Evolutionary conservation across 192 early-diverging fungal species (phyloP), one percentile per base, ranked within the genome.

Genomic region (Backusella circina): DNA sequence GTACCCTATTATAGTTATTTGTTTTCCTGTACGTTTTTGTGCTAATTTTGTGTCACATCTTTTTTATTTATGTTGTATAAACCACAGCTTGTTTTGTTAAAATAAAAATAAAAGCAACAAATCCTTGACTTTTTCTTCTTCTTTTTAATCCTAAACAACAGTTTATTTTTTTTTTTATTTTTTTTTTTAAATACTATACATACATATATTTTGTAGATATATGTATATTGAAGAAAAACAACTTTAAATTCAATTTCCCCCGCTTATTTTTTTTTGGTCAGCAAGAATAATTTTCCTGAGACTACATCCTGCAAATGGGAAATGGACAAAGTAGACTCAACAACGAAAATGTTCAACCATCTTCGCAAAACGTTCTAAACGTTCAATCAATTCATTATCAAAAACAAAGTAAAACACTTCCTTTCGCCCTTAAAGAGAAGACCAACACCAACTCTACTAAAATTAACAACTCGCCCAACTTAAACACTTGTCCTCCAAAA

Each of bases 321-420:
- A 61, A 61, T 61, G 54, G 54, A 61, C 54, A 61, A 61, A 61
- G 54, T 28, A 61, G 54, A 61, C 54, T 61, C 23, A 61, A 61
- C 26, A 28, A 61, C 54, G 54, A 61, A 61, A 61, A 61, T 61
- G 54, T 61, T 28, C 54, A 61, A 28, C 54, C 54, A 61, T 61
- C 54, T 61, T 61, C 54, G 21, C 54, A 61, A 12, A 28, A 61
- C 54, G 26, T 61, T 61, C 26, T 61, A 61, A 61, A 28, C 21
- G 54, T 26, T 3, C 54, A 61, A 61, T n/a, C 54, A 61, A 61
- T 61, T 61, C 23, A 61, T 61, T 13, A 61, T 61, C 23, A 61
- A 26, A 61, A 61, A 61, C 26, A 61, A 28, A 61, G 23, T n/a
- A 61, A 61, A 61, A 61, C 54, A 13, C 54, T 26, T 28, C 54